Evolutionary conservation across 495 filamentous ascomycete species (phyloP), one percentile per base, ranked within the genome.

Genomic region (Aspergillus diversus): DNA sequence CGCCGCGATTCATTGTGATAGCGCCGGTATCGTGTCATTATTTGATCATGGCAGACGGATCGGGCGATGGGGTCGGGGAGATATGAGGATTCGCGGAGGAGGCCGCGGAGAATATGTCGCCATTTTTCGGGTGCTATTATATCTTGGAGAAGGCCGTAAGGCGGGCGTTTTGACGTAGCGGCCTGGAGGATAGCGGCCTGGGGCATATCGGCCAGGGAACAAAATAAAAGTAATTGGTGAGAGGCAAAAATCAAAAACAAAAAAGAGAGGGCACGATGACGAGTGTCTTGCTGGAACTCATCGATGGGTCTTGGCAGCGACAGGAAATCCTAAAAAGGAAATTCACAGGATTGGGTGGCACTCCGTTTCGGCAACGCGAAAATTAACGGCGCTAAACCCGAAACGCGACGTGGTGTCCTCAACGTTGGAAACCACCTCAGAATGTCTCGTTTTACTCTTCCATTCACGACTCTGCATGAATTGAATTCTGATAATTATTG

Each of bases 51-150:
- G 66, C 90, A 75, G 70, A 85, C 89, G 27, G 69, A 66, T 46
- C 88, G 87, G 33, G 90, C 89, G 54, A 84, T 69, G 4, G 86
- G 76, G 71, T 93, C 90, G 12, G 92, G 92, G 31, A 99, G 87
- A 71, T 97, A 96, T 60, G 89, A 87, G 31, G 87, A 84, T 80
- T 97, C 89, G 64, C 94, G 91, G 51, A 97, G 87, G 7, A 96
- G 82, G 39, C 88, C 85, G 35, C 95, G 88, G 65, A 90, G 86
- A 34, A 95, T 76, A 70, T 90, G 86, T 33, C 85, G 78, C 85
- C 78, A 65, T 83, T 81, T 58, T 50, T 50, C 32, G n/a, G 31
- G 32, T 9, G 59, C 15, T 39, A 48, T 32, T 27, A 4, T 21
- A 17, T 33, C 6, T 3, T 6, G 5, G 27, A 15, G 27, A 48